Evolutionary conservation across 2,329 filamentous ascomycete genomes (phyloP).

Genomic region (Penicillium sp.): DNA sequence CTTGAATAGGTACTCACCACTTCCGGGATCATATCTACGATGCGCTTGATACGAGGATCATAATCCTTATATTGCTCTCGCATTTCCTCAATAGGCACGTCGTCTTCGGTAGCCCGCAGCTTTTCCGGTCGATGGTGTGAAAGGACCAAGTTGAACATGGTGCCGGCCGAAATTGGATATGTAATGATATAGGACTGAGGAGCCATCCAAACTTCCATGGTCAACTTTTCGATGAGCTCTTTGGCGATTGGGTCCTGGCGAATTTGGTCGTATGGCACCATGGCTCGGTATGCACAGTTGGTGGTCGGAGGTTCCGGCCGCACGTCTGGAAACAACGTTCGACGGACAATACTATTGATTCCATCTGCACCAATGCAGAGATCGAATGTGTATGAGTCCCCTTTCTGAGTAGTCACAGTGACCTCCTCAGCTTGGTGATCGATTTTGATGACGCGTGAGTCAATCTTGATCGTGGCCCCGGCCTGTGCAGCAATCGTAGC

Average conservation of each 20-base stretch:
- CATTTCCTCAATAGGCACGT: constrained; percentile 47
- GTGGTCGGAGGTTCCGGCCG: constrained; percentile 40
- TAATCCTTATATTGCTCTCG: constrained; percentile 44
- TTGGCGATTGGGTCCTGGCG: constrained; percentile 43
- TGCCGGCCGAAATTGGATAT: constrained; percentile 48
- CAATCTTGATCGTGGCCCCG: constrained; percentile 41
- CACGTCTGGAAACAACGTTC: constrained; percentile 44
- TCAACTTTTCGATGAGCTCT: constrained; percentile 38
- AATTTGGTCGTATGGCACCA: constrained; percentile 47
- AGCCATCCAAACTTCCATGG: constrained; percentile 48
- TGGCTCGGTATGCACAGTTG: constrained; percentile 49
- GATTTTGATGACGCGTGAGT: constrained; percentile 37
- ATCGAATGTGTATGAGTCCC: constrained; percentile 32
- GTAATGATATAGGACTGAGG: constrained; percentile 45
- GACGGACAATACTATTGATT: constrained; percentile 41
- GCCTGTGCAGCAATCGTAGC: constrained; percentile 39
- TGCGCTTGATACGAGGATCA: constrained; percentile 45
- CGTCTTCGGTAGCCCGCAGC: constrained; percentile 35
- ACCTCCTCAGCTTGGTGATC: constrained; percentile 28
- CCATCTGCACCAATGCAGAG: constrained; percentile 46
- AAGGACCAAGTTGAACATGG: constrained; percentile 50
- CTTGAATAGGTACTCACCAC: constrained; percentile 16
- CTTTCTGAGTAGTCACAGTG: constrained; percentile 30
- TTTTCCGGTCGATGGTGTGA: constrained; percentile 41
- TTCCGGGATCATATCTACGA: constrained; percentile 42